These are phyloP conservation scores for Kockiozyma suomiensis DNA, from an alignment of 805 yeast species.

Conservation along the genomic window DNA sequence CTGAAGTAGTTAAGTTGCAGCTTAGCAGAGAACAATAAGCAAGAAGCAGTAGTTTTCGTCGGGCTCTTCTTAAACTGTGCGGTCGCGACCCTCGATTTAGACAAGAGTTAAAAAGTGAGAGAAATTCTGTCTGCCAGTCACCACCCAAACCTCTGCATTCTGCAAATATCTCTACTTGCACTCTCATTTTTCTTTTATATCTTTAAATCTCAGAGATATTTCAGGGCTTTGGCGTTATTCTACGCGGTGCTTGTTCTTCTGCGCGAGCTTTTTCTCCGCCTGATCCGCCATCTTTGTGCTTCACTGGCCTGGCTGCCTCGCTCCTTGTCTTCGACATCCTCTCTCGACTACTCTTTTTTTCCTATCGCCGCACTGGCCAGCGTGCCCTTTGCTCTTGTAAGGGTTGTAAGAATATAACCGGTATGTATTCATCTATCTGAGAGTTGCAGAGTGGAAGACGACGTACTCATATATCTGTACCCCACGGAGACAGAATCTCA, in stretches of 20 bases:
- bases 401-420: neutral
- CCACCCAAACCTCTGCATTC: neutral
- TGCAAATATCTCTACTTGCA: neutral
- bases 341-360: neutral
- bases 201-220: neutral
- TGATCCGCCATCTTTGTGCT: neutral
- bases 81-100: neutral
- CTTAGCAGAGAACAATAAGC: too few species aligned
- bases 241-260: neutral
- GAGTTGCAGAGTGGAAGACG: neutral
- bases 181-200: too few species aligned
- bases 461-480: neutral
- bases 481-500: neutral
- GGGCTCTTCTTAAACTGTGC: too few species aligned
- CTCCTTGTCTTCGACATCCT: neutral
- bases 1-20: too few species aligned
- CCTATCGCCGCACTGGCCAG: neutral
- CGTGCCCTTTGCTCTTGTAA: neutral
- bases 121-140: conserved; percentile 5
- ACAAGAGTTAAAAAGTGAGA: neutral
- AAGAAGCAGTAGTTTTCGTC: too few species aligned
- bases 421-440: neutral
- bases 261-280: neutral
- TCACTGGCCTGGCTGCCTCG: neutral
- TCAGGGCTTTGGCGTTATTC: neutral